phyloP scores from a whole-genome alignment of 176 grass and related monocot species.

The Calamus simplicifolius region DNA sequence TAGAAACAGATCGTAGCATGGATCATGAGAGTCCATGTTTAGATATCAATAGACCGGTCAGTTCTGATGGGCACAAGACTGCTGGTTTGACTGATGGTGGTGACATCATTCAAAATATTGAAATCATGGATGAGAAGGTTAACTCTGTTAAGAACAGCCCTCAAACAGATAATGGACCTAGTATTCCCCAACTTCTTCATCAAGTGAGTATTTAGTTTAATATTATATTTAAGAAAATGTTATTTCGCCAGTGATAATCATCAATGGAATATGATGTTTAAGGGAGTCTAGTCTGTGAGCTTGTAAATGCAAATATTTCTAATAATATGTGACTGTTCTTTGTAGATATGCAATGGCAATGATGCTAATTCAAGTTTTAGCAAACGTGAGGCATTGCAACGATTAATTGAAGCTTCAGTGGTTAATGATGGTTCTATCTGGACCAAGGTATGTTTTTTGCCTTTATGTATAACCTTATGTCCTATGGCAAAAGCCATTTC shows the following conservation, averaged over 20 bases:
- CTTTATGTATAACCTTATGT: too few species aligned
- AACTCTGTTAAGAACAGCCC: conserved; percentile 51
- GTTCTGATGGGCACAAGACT: conserved; percentile 51
- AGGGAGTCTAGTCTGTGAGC: too few species aligned
- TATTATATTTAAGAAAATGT: conserved; percentile 3
- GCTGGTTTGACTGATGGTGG: conserved; percentile 29
- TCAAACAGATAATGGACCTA: conserved; percentile 45
- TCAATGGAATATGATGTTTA: too few species aligned
- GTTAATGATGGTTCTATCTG: conserved; percentile 72
- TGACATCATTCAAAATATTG: conserved; percentile 33
- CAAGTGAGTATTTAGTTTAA: conserved; percentile 36
- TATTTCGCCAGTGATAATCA: too few species aligned
- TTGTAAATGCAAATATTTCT: too few species aligned
- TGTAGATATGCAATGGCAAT: conserved; percentile 66
- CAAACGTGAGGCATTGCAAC: conserved; percentile 71
- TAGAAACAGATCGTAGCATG: conserved; percentile 45
- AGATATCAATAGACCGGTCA: conserved; percentile 39
- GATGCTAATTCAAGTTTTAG: conserved; percentile 59
- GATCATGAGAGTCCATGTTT: conserved; percentile 67
- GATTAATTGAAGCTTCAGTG: conserved; percentile 64
- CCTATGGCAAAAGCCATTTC: too few species aligned
- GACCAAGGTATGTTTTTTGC: conserved; percentile 56
- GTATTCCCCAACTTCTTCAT: conserved; percentile 90
- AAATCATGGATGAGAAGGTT: conserved; percentile 19
- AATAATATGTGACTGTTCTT: background rate